Conservation (phyloP, 2,329 filamentous ascomycete species). For the Alternaria sp. region DNA sequence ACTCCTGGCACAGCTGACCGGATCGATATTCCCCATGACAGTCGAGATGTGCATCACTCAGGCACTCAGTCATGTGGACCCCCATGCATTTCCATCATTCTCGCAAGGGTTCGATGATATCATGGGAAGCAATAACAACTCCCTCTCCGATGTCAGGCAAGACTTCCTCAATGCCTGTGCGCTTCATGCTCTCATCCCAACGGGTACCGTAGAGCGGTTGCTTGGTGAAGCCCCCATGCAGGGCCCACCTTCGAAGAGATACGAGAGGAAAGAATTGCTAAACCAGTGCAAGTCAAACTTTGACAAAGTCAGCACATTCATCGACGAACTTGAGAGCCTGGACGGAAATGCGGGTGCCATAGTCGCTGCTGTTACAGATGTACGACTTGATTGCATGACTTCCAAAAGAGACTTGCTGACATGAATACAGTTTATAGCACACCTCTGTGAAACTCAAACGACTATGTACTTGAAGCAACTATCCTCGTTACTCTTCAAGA, state of each 20-base stretch:
- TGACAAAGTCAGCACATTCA: constrained; percentile 76
- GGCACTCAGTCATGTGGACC: constrained; percentile 69
- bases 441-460: constrained; percentile 75
- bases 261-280: constrained; percentile 79
- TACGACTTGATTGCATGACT: constrained; percentile 20
- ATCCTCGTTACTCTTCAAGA: constrained; percentile 76
- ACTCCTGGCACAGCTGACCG: constrained; percentile 65
- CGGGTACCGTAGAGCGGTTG: constrained; percentile 78
- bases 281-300: constrained; percentile 79
- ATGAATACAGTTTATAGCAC: constrained; percentile 66
- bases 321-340: constrained; percentile 85
- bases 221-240: constrained; percentile 86
- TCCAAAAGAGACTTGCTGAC: constrained; percentile 11
- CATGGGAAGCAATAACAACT: constrained; percentile 63
- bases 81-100: constrained; percentile 69
- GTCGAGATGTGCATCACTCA: constrained; percentile 72
- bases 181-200: constrained; percentile 82
- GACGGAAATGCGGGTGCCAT: constrained; percentile 91
- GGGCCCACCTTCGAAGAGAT: constrained; percentile 76
- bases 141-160: constrained; percentile 73
- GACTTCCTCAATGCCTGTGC: constrained; percentile 92
- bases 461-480: constrained; percentile 81
- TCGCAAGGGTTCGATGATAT: constrained; percentile 69
- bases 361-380: constrained; percentile 69
- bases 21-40: constrained; percentile 66